Evolutionary conservation across 306 rosid species (phyloP).

Genomic region (Fragaria ananassa): DNA sequence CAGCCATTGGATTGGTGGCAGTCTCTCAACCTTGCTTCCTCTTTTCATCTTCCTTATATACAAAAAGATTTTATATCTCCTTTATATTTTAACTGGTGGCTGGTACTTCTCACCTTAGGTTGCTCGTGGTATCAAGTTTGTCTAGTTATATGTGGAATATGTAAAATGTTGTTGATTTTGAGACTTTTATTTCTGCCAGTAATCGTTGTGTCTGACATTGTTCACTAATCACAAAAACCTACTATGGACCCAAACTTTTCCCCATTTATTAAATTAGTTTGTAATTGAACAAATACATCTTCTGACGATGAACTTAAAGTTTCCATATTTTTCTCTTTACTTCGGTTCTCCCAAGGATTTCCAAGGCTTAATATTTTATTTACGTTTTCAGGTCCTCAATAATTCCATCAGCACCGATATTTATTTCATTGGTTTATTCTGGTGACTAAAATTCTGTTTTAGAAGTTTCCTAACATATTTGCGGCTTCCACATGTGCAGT

Average conservation of each 20-base stretch:
- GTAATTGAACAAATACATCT: neutral
- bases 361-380: neutral
- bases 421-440: neutral
- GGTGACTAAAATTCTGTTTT: conserved; percentile 9
- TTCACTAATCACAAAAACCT: neutral
- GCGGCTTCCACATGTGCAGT: conserved; percentile 44
- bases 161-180: neutral
- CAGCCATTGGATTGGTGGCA: neutral
- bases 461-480: conserved; percentile 22
- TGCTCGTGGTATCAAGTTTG: neutral
- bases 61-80: neutral
- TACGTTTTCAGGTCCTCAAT: neutral
- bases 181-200: neutral
- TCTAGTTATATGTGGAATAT: neutral
- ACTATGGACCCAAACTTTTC: neutral
- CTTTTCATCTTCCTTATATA: neutral
- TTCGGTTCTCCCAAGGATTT: neutral
- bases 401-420: neutral
- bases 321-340: neutral
- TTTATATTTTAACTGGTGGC: neutral
- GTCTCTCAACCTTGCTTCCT: neutral
- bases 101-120: neutral
- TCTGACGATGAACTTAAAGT: neutral
- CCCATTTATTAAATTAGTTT: neutral
- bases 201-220: neutral